Evolutionary conservation across 2,329 filamentous ascomycete species (phyloP).

Genomic region (Plenodomus tracheiphilus): DNA sequence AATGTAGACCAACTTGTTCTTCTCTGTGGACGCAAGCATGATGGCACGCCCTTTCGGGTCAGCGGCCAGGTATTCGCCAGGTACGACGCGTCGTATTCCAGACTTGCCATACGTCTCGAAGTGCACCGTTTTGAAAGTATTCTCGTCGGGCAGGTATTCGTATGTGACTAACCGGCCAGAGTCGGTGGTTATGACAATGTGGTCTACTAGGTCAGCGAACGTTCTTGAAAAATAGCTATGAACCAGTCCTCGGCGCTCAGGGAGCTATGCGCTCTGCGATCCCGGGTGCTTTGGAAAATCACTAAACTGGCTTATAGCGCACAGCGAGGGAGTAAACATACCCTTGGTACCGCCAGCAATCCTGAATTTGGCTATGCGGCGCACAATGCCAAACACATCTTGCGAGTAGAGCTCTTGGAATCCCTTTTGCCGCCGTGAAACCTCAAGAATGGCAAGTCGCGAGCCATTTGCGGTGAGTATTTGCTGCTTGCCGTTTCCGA

Average conservation of each 20-base stretch:
- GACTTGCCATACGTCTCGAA: constrained; percentile 99
- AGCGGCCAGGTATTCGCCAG: constrained; percentile 92
- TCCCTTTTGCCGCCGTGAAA: constrained; percentile 83
- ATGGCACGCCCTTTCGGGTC: constrained; percentile 96
- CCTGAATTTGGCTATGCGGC: constrained; percentile 84
- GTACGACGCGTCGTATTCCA: constrained; percentile 87
- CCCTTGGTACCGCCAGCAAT: constrained; percentile 94
- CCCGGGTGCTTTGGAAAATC: constrained; percentile 49
- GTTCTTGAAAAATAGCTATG: constrained; percentile 36
- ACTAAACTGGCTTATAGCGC: constrained; percentile 50
- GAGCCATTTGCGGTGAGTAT: constrained; percentile 94
- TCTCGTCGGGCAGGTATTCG: constrained; percentile 85
- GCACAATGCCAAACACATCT: constrained; percentile 94
- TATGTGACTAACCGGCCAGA: constrained; percentile 93
- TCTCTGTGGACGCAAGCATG: constrained; percentile 90
- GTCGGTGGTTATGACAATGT: constrained; percentile 92
- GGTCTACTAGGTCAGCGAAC: constrained; percentile 65
- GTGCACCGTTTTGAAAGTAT: constrained; percentile 85
- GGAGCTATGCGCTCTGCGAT: constrained; percentile 28
- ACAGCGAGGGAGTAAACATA: constrained; percentile 56
- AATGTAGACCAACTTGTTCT: constrained; percentile 99
- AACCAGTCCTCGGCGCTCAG: constrained; percentile 30
- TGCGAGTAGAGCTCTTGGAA: constrained; percentile 85
- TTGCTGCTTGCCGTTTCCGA: constrained; percentile 95
- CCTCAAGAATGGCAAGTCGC: constrained; percentile 82